Conservation (phyloP, 768 basidiomycete genomes). For the Strobilomyces confusus region DNA sequence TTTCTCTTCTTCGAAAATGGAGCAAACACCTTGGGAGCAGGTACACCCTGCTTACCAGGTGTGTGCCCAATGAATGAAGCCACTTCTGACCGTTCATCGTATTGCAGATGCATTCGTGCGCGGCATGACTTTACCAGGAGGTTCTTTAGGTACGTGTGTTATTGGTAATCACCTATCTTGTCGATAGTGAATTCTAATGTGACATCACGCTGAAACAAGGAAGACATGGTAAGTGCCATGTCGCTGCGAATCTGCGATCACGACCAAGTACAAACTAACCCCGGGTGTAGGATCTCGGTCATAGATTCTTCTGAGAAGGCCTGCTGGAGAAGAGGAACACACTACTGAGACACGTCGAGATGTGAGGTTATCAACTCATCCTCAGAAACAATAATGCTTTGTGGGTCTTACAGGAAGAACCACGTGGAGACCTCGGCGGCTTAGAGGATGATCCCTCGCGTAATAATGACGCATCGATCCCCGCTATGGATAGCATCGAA, state of each 20-base stretch:
- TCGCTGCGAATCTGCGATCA: no score
- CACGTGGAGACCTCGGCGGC: slow-evolving; percentile 13
- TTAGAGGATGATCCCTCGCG: slow-evolving; percentile 7
- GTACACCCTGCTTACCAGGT: slow-evolving; percentile 34
- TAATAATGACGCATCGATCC: slow-evolving; percentile 3
- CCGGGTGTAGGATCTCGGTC: slow-evolving; percentile 36
- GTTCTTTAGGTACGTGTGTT: slow-evolving; percentile 39
- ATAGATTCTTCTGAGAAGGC: slow-evolving; percentile 34
- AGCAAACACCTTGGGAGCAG: slow-evolving; percentile 30
- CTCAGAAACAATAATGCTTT: slow-evolving; percentile 33
- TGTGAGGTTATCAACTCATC: slow-evolving; percentile 34
- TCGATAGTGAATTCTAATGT: not conserved
- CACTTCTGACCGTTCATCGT: not conserved
- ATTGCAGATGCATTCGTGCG: slow-evolving; percentile 35
- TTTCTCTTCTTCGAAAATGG: slow-evolving; percentile 32
- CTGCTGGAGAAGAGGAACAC: slow-evolving; percentile 31
- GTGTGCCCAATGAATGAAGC: not conserved
- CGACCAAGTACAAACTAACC: not conserved
- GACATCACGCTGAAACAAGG: slow-evolving; percentile 8
- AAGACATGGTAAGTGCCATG: slow-evolving; percentile 20
- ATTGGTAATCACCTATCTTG: not conserved
- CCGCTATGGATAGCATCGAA: slow-evolving; percentile 4
- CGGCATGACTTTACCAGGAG: slow-evolving; percentile 37
- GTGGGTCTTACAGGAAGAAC: slow-evolving; percentile 33
- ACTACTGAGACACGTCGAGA: slow-evolving; percentile 31